Evolutionary conservation across 129 eudicot genomes (phyloP), one percentile per base, ranked within the genome.

Genomic region (Chrysanthemum lavandulifolium): DNA sequence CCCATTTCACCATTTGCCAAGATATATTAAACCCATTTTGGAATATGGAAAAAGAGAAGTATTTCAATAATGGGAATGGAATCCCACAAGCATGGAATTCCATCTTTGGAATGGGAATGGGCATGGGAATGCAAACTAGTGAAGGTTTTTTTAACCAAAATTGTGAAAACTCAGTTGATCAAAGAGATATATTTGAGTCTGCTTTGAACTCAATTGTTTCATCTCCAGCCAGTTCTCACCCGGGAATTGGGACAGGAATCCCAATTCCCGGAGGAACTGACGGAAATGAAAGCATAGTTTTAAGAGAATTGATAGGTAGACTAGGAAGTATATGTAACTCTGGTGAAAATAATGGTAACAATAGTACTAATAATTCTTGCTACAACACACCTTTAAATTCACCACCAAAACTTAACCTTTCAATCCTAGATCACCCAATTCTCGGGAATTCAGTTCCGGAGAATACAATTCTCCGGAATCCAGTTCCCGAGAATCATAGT

Each of bases 151-250:
- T 81, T 71, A 81, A 84, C 67, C 81, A 92, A 70, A 86, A 77
- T 78, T 82, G 84, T 82, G 87, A 84, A 0, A 84, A 79, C 67
- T 78, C 92, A 70, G 73, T 86, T 13, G 91, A 86, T 74, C 96
- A 91, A 65, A 86, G 63, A n/a, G 91, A 87, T 65, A 80, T 90
- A 18, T 92, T 92, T 76, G 98, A 92, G 80, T 92, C 98, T 61
- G 86, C 96, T 47, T 75, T 92, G 74, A 89, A 95, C 77, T 92
- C 98, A 56, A 83, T 92, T 66, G 95, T 92, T 10, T 89, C 96
- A 0, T 89, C 98, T 12, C 96, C 98, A 3, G 81, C 83, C 8
- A 76, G 79, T 16, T 77, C 93, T 55, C 69, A 74, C 58, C 58
- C 80, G 47, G 47, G 47, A 40, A 40, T 40, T 40, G 47, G 47